Conservation (phyloP, 768 basidiomycete genomes). For the Mycena leptocephala region DNA sequence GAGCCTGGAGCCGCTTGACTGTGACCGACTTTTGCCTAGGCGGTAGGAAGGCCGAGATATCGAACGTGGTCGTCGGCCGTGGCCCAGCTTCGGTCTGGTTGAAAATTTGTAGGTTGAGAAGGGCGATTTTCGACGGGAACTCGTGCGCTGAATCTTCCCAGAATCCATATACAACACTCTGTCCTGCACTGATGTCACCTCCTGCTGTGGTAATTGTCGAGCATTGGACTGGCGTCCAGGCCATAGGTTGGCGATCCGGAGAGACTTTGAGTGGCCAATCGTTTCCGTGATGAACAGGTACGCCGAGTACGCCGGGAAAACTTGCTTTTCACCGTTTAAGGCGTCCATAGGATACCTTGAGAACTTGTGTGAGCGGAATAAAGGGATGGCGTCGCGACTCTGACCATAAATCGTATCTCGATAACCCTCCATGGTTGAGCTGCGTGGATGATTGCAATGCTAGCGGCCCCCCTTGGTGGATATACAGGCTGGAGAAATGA, state of each 20-base stretch:
- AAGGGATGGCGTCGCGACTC: conserved; percentile 1
- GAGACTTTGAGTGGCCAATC: conserved; percentile 59
- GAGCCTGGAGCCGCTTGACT: conserved; percentile 61
- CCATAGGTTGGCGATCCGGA: conserved; percentile 65
- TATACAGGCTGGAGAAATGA: conserved; percentile 56
- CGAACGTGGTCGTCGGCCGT: conserved; percentile 62
- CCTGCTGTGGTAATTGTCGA: conserved; percentile 68
- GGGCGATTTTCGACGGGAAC: conserved; percentile 62
- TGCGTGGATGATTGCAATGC: conserved; percentile 67
- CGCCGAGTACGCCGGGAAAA: conserved; percentile 70
- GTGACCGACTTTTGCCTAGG: conserved; percentile 47
- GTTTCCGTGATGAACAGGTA: conserved; percentile 68
- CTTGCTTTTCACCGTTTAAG: conserved; percentile 63
- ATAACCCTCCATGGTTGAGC: conserved; percentile 63
- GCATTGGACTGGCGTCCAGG: conserved; percentile 67
- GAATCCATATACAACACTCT: conserved; percentile 67
- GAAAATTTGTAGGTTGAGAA: conserved; percentile 68
- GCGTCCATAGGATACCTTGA: conserved; percentile 66
- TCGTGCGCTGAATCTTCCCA: conserved; percentile 57
- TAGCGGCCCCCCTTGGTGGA: conserved; percentile 71
- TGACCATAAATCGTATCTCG: conserved; percentile 65
- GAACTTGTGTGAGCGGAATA: background rate
- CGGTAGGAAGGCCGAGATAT: conserved; percentile 60
- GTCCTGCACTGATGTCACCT: conserved; percentile 64
- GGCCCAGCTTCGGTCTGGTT: conserved; percentile 60